These are phyloP conservation scores for Tephrocybe sp. DNA, from an alignment of 768 basidiomycete genomes.

Conservation along the genomic window DNA sequence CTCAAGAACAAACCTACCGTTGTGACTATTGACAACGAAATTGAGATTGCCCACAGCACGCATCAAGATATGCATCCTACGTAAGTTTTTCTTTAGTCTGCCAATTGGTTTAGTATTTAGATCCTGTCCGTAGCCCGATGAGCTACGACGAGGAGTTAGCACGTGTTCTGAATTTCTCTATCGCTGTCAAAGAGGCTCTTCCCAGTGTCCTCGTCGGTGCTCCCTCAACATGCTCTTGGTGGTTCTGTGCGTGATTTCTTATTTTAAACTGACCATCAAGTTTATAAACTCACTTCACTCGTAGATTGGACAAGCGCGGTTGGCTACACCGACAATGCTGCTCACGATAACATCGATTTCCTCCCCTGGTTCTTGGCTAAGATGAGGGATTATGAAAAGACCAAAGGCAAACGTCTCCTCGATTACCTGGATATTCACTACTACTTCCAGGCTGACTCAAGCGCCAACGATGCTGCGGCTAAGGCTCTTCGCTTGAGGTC, in stretches of 20 bases:
- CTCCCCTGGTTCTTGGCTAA: slow-evolving; percentile 53
- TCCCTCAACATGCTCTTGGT: slow-evolving; percentile 46
- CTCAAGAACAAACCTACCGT: slow-evolving; percentile 46
- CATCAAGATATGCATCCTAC: slow-evolving; percentile 57
- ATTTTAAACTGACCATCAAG: not conserved
- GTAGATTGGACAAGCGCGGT: slow-evolving; percentile 53
- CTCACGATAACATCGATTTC: slow-evolving; percentile 52
- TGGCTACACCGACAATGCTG: slow-evolving; percentile 46
- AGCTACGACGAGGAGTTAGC: slow-evolving; percentile 50
- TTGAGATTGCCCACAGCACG: slow-evolving; percentile 51
- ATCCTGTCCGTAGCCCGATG: slow-evolving; percentile 30
- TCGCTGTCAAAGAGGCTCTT: slow-evolving; percentile 40
- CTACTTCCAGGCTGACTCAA: slow-evolving; percentile 52
- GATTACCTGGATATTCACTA: slow-evolving; percentile 58
- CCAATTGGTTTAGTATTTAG: not conserved
- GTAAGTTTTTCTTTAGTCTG: slow-evolving; percentile 22
- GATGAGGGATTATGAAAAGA: slow-evolving; percentile 39
- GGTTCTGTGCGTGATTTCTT: slow-evolving; percentile 36
- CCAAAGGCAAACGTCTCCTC: slow-evolving; percentile 40
- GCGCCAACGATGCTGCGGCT: slow-evolving; percentile 48
- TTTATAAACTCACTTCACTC: not conserved
- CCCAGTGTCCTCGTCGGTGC: slow-evolving; percentile 44
- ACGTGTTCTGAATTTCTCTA: slow-evolving; percentile 41
- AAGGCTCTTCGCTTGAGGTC: slow-evolving; percentile 48
- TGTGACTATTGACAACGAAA: slow-evolving; percentile 54